Conservation (phyloP, 352 stramenopile genomes). For the Plasmopara viticola region DNA sequence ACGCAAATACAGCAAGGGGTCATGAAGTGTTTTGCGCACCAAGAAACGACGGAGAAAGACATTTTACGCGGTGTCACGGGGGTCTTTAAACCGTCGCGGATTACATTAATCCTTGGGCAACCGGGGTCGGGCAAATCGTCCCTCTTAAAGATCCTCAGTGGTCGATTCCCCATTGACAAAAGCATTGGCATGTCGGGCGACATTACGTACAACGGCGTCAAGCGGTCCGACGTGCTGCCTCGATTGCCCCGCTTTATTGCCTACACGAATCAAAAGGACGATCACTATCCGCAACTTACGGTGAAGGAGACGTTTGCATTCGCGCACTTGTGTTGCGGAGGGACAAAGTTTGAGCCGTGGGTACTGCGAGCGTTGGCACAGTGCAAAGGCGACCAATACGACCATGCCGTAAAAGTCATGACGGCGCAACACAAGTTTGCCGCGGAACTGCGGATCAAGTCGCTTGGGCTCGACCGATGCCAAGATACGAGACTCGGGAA, state of each 20-base stretch:
- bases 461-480: conserved; percentile 43
- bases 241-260: conserved; percentile 35
- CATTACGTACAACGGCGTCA: conserved; percentile 40
- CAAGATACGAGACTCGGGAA: conserved; percentile 56
- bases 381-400: conserved; percentile 24
- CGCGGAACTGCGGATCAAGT: conserved; percentile 30
- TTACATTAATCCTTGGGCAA: conserved; percentile 46
- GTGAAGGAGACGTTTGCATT: conserved; percentile 60
- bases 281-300: conserved; percentile 21
- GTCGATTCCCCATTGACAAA: conserved; percentile 42
- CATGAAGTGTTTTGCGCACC: conserved; percentile 8
- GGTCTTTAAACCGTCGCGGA: conserved; percentile 36
- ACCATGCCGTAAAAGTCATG: conserved; percentile 30
- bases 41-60: conserved; percentile 33
- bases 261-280: conserved; percentile 35
- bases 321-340: conserved; percentile 33
- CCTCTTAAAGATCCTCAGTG: conserved; percentile 40
- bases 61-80: conserved; percentile 42
- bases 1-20: conserved; percentile 27
- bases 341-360: conserved; percentile 30
- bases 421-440: conserved; percentile 27
- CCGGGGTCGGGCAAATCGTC: conserved; percentile 23
- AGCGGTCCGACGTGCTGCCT: conserved; percentile 19
- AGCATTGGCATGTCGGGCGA: conserved; percentile 35
- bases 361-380: conserved; percentile 7